Percentiles rank a stretch among this genome's conserved stretches.
Conservation (phyloP, 768 basidiomycete species). For the Amanita exitialis region DNA sequence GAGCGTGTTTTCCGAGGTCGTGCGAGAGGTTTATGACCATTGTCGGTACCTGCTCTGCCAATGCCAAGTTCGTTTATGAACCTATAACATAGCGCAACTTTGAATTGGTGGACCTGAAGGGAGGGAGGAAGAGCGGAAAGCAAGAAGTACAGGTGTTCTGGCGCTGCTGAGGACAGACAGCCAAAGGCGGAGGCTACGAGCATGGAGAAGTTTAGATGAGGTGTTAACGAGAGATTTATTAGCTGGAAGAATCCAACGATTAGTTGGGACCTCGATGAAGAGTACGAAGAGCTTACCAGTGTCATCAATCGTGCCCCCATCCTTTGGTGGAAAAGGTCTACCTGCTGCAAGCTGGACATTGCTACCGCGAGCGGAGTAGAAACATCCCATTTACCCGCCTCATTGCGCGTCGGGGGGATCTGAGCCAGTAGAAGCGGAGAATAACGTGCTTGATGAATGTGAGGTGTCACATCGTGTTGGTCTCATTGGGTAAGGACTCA, state of each 20-base stretch:
- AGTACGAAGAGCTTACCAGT: conserved; percentile 17
- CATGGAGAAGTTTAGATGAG: conserved; percentile 26
- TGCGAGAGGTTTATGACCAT: not conserved
- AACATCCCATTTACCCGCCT: conserved; percentile 44
- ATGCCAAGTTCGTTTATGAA: conserved; percentile 1
- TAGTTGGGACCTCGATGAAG: not conserved
- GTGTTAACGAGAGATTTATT: conserved; percentile 25
- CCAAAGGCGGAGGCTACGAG: conserved; percentile 26
- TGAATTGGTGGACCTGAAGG: conserved; percentile 26
- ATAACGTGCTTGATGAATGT: conserved; percentile 17
- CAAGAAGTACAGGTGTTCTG: conserved; percentile 21
- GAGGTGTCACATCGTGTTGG: conserved; percentile 9
- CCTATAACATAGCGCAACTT: conserved; percentile 32
- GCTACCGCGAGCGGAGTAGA: conserved; percentile 39
- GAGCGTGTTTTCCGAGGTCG: conserved; percentile 4
- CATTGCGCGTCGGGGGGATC: conserved; percentile 36
- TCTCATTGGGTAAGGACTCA: conserved; percentile 23
- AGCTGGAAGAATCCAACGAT: conserved; percentile 18
- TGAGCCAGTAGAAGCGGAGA: conserved; percentile 23
- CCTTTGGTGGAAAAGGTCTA: conserved; percentile 17
- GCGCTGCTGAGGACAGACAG: conserved; percentile 18
- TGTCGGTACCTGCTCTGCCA: not conserved
- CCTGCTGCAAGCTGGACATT: conserved; percentile 25
- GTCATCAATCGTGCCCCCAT: conserved; percentile 24
- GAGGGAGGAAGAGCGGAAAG: conserved; percentile 27